Evolutionary conservation across 768 basidiomycete genomes (phyloP).

Genomic region (Kwoniella europaea): DNA sequence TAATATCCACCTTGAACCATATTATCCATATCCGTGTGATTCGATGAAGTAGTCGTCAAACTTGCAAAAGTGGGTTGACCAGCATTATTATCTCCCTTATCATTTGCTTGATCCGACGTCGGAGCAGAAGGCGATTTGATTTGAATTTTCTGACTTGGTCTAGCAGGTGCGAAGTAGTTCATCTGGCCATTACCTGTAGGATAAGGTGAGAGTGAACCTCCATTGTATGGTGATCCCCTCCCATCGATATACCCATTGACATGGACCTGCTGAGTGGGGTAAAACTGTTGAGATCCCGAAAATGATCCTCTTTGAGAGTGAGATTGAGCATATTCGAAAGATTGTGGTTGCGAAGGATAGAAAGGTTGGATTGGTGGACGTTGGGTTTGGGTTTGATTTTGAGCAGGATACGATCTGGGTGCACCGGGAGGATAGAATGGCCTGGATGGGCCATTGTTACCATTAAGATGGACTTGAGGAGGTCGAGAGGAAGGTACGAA

Average conservation of each 20-base stretch:
- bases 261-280: slow-evolving; percentile 3
- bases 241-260: slow-evolving; percentile 23
- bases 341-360: slow-evolving; percentile 15
- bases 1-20: slow-evolving; percentile 14
- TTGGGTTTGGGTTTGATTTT: neutral
- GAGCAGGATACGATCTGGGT: slow-evolving; percentile 13
- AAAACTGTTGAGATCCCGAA: slow-evolving; percentile 6
- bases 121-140: slow-evolving; percentile 31
- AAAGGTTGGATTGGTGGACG: slow-evolving; percentile 16
- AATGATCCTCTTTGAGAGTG: slow-evolving; percentile 32
- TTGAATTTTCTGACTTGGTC: slow-evolving; percentile 26
- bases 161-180: slow-evolving; percentile 41
- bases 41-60: neutral
- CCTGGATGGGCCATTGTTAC: neutral
- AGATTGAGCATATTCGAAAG: slow-evolving; percentile 8
- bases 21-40: slow-evolving; percentile 5
- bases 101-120: neutral
- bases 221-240: slow-evolving; percentile 19
- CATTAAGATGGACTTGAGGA: slow-evolving; percentile 8
- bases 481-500: slow-evolving; percentile 11
- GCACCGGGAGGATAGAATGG: slow-evolving; percentile 14
- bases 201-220: slow-evolving; percentile 5
- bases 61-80: slow-evolving; percentile 18
- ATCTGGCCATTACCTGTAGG: slow-evolving; percentile 7
- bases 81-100: neutral